Evolutionary conservation across 768 basidiomycete genomes (phyloP), one percentile per base, ranked within the genome.

Genomic region (Calvatia gigantea): DNA sequence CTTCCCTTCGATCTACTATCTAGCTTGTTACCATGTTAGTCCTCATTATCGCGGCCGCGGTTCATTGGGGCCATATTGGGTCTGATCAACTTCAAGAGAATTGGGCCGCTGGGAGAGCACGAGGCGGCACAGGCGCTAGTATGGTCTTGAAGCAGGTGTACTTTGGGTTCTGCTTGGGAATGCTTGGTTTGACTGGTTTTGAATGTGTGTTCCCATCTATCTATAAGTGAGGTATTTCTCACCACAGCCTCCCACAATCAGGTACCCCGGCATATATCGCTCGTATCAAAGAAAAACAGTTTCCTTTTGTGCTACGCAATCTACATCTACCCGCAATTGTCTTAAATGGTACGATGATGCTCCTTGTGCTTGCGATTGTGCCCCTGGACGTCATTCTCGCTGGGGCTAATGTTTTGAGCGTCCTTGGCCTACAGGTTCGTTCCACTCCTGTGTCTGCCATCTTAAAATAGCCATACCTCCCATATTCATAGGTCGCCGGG

Each of bases 121-220:
- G 62, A 27, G 61, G 68, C 44, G 44, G 64, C n/a, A 69, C 75
- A 3, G 62, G 60, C 44, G 55, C 70, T 0, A 49, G 58, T 3
- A 64, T 62, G 2, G 64, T 81, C 28, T 64, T 73, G 0, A 73
- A 65, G 21, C 77, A 86, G 38, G 70, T 84, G 6, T 91, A 82
- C 65, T 73, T 83, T 57, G 89, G 89, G 0, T 72, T 86, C 25
- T 89, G 87, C 60, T 71, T 91, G 2, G 81, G 85, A 0, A 84
- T 89, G 73, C 71, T 91, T 1, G 87, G 86, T 0, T 72, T 89
- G 32, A 89, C 89, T 1, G 88, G 85, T 6, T 83, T 84, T 62
- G 84, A 85, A 76, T 86, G 85, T 85, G 54, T 35, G 71, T 65
- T 42, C 15, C 11, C 49, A 6, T 17, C 19, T 14, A 42, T 21